Conservation (phyloP, 768 basidiomycete species). For the Trametes maxima region DNA sequence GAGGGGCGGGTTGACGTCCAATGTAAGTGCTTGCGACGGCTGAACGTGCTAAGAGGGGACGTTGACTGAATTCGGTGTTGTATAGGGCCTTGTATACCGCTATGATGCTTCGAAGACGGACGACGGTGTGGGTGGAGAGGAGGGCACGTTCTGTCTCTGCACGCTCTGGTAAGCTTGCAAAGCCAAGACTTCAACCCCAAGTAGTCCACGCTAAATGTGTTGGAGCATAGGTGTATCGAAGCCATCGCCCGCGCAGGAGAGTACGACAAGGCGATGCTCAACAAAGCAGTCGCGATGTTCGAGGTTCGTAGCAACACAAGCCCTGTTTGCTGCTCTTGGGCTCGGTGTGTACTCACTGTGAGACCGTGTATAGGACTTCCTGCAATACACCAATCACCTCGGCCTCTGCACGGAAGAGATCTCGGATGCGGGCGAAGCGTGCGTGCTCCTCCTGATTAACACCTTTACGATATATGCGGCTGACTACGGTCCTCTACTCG, state of each 20-base stretch:
- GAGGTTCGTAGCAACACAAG: slow-evolving; percentile 57
- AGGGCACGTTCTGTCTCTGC: slow-evolving; percentile 92
- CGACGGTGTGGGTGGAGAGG: slow-evolving; percentile 95
- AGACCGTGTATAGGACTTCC: slow-evolving; percentile 57
- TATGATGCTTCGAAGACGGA: slow-evolving; percentile 86
- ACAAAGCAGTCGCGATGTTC: slow-evolving; percentile 81
- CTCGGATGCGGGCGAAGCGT: slow-evolving; percentile 84
- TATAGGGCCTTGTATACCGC: slow-evolving; percentile 82
- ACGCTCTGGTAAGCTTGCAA: slow-evolving; percentile 61
- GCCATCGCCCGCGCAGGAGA: slow-evolving; percentile 87
- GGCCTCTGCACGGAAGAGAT: slow-evolving; percentile 87
- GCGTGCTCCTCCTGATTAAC: slow-evolving; percentile 26
- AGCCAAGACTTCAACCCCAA: not conserved
- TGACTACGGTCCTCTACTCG: slow-evolving; percentile 6
- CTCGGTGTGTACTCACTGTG: not conserved
- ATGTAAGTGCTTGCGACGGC: slow-evolving; percentile 46
- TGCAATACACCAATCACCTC: slow-evolving; percentile 85
- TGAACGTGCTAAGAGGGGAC: not conserved
- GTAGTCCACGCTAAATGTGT: not conserved
- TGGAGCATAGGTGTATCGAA: slow-evolving; percentile 70
- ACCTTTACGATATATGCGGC: not conserved
- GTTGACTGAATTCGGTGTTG: not conserved
- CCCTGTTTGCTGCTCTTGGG: not conserved
- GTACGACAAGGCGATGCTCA: slow-evolving; percentile 66
- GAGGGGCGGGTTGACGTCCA: slow-evolving; percentile 88